A percentile compares a stretch with the other conserved stretches of the same genome.
phyloP scores from a whole-genome alignment of 2,329 filamentous ascomycete species.

The Arthroderma sp. region DNA sequence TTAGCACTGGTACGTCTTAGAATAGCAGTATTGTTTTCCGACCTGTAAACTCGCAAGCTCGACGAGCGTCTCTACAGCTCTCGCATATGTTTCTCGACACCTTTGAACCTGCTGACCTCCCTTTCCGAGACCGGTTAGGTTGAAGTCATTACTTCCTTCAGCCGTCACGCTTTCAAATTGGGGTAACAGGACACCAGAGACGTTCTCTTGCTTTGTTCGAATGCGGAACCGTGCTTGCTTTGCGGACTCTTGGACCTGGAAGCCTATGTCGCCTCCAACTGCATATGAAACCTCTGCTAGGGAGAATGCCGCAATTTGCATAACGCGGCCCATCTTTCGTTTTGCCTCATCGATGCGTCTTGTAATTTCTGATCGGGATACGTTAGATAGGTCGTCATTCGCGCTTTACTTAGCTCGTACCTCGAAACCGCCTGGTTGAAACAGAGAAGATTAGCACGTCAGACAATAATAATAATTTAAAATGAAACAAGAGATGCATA shows the following conservation, averaged over 20 bases:
- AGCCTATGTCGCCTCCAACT: slow-evolving; percentile 86
- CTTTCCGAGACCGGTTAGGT: slow-evolving; percentile 86
- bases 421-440: slow-evolving; percentile 64
- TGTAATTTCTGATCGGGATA: slow-evolving; percentile 60
- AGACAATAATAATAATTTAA: not conserved
- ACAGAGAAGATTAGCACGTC: slow-evolving; percentile 9
- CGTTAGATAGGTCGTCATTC: not conserved
- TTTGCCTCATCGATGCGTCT: slow-evolving; percentile 96
- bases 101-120: slow-evolving; percentile 93
- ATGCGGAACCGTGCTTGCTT: slow-evolving; percentile 87
- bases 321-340: slow-evolving; percentile 96
- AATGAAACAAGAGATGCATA: slow-evolving; percentile 33
- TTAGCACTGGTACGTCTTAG: slow-evolving; percentile 1
- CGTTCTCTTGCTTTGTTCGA: slow-evolving; percentile 93
- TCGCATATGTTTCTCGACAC: slow-evolving; percentile 87
- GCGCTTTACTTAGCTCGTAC: slow-evolving; percentile 33
- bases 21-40: slow-evolving; percentile 11
- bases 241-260: slow-evolving; percentile 93
- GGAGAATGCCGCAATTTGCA: slow-evolving; percentile 98
- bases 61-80: slow-evolving; percentile 89
- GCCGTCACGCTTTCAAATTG: slow-evolving; percentile 83
- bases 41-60: slow-evolving; percentile 85
- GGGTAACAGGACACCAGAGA: slow-evolving; percentile 88
- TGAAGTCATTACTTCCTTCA: slow-evolving; percentile 90
- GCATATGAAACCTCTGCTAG: slow-evolving; percentile 96